Conservation (phyloP, 2,329 filamentous ascomycete species). For the Penicillium sp. region DNA sequence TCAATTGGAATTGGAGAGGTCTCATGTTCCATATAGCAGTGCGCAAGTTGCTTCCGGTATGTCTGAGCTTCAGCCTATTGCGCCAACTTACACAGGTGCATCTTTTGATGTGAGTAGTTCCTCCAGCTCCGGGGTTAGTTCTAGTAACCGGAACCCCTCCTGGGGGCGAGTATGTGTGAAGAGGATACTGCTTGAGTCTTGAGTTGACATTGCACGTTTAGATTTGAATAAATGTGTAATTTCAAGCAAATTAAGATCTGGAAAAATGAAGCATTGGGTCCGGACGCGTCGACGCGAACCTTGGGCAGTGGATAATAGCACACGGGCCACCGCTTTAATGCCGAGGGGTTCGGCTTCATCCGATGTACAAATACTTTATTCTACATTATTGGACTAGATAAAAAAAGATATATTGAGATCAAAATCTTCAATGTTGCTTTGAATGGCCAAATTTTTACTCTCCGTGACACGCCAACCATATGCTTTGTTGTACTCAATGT, state of each 20-base stretch:
- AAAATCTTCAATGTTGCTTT: neutral
- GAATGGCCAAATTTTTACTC: constrained; percentile 11
- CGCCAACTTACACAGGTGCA: constrained; percentile 35
- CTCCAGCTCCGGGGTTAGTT: constrained; percentile 59
- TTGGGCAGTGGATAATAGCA: constrained; percentile 11
- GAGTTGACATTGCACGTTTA: constrained; percentile 38
- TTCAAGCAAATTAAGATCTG: neutral
- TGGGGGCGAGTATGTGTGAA: constrained; percentile 47
- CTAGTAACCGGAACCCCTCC: constrained; percentile 58
- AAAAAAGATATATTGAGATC: neutral
- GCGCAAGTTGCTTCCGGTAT: neutral
- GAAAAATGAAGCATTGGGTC: constrained; percentile 15
- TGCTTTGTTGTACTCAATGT: constrained; percentile 10
- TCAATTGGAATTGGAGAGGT: neutral
- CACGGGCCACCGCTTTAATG: constrained; percentile 38
- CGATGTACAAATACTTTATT: neutral
- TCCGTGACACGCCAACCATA: constrained; percentile 17
- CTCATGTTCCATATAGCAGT: neutral
- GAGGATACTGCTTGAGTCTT: constrained; percentile 36
- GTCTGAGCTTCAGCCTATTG: neutral
- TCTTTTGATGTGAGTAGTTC: constrained; percentile 53
- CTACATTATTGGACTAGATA: neutral
- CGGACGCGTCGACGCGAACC: constrained; percentile 19
- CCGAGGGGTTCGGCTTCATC: neutral
- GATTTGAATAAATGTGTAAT: neutral